A percentile compares a stretch with the other conserved stretches of the same genome.
Evolutionary conservation across 805 yeast genomes (phyloP).

Genomic region (Wickerhamomyces queroliae): DNA sequence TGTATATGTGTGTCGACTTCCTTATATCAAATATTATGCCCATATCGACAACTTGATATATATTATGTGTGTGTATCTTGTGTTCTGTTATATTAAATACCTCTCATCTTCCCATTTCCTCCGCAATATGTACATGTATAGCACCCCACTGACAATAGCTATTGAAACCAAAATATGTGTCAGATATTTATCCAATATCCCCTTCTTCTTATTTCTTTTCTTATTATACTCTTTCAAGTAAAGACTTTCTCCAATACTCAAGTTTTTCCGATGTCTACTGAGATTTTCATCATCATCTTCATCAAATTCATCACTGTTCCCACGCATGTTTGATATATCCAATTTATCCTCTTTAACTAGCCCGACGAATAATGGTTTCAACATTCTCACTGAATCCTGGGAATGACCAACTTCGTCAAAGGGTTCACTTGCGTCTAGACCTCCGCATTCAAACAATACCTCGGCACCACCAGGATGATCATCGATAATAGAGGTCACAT

Average conservation of each 20-base stretch:
- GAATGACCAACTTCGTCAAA: constrained; percentile 96
- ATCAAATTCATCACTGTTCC: not conserved
- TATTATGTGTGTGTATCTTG: too few relatives aligned
- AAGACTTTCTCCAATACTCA: constrained; percentile 21
- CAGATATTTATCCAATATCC: constrained; percentile 7
- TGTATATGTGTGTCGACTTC: too few relatives aligned
- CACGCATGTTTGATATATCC: not conserved
- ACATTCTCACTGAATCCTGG: constrained; percentile 81
- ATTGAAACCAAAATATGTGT: constrained; percentile 5
- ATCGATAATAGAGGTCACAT: constrained; percentile 59
- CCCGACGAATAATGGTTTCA: constrained; percentile 68
- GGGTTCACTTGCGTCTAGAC: constrained; percentile 70
- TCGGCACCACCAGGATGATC: constrained; percentile 71
- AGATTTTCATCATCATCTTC: not conserved
- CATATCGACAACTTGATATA: too few relatives aligned
- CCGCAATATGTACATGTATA: constrained; percentile 11
- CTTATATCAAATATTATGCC: too few relatives aligned
- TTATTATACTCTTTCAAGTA: constrained; percentile 6
- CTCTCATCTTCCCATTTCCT: constrained; percentile 11
- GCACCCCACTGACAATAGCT: constrained; percentile 14
- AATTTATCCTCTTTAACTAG: constrained; percentile 43
- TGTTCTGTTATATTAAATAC: not conserved
- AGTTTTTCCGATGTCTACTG: constrained; percentile 2
- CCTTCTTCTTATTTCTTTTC: constrained; percentile 5
- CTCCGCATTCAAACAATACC: constrained; percentile 73